These are phyloP conservation scores for Phytophthora europaea DNA, from an alignment of 352 stramenopile genomes.

Conservation along the genomic window DNA sequence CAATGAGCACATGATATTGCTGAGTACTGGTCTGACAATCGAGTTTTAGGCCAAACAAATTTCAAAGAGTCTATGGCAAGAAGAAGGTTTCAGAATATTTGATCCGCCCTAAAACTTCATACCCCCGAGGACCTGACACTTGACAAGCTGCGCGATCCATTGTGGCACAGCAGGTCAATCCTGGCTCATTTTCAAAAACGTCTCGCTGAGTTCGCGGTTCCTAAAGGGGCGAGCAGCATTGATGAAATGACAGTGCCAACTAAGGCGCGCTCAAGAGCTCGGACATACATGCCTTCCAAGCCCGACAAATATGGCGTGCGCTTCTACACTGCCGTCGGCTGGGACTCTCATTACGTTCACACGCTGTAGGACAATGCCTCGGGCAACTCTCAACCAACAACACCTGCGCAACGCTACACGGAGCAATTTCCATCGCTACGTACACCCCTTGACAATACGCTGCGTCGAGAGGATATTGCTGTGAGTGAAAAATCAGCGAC, in stretches of 20 bases:
- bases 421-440: background rate
- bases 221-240: too few relatives aligned
- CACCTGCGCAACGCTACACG: background rate
- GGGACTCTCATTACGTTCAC: background rate
- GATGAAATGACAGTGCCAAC: background rate
- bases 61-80: too few relatives aligned
- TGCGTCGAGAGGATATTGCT: background rate
- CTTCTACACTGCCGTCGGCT: background rate
- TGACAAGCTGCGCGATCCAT: too few relatives aligned
- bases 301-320: background rate
- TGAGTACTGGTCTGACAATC: too few relatives aligned
- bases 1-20: too few relatives aligned
- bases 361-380: background rate
- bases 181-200: too few relatives aligned
- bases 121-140: too few relatives aligned
- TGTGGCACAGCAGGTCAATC: too few relatives aligned
- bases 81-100: too few relatives aligned
- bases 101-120: too few relatives aligned
- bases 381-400: background rate
- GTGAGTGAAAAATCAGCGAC: background rate
- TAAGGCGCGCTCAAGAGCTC: background rate
- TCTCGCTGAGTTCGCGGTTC: too few relatives aligned
- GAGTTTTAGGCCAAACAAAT: too few relatives aligned
- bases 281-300: background rate
- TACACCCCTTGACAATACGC: background rate